Conservation (phyloP, 73 alveolate genomes). For the Paramecium pentaurelia region DNA sequence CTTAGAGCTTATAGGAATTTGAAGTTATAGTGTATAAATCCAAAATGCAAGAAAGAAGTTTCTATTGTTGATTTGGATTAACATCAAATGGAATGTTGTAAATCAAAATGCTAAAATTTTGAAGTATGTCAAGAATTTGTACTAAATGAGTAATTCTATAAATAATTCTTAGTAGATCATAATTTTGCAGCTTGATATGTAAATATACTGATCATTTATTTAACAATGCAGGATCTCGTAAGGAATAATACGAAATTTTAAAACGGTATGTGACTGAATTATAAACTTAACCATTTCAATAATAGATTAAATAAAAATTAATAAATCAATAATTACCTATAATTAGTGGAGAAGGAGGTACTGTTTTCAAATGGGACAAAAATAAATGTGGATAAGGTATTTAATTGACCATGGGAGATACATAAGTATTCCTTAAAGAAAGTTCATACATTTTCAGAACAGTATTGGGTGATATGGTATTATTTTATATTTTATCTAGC, state of each 20-base stretch:
- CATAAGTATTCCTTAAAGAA: slow-evolving; percentile 12
- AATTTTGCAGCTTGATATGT: neutral
- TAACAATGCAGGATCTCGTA: neutral
- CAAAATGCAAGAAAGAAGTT: neutral
- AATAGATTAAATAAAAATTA: neutral
- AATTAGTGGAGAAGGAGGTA: neutral
- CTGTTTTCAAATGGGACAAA: slow-evolving; percentile 47
- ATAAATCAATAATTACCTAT: neutral
- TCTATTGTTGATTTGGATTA: neutral
- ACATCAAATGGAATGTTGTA: neutral
- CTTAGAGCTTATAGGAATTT: neutral
- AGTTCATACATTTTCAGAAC: slow-evolving; percentile 52
- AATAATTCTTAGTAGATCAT: neutral
- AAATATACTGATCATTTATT: neutral
- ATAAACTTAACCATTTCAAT: neutral
- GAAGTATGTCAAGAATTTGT: neutral
- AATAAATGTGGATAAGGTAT: slow-evolving; percentile 39
- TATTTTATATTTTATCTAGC: neutral
- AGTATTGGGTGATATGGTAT: neutral
- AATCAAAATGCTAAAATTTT: neutral
- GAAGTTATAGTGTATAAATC: neutral
- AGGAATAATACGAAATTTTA: neutral
- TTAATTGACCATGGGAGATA: neutral
- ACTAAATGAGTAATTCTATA: neutral
- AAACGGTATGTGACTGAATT: neutral